Base-by-base conservation (phyloP, 225 moss, liverwort and hornwort genomes). In the Rhytidiadelphus loreus region DNA sequence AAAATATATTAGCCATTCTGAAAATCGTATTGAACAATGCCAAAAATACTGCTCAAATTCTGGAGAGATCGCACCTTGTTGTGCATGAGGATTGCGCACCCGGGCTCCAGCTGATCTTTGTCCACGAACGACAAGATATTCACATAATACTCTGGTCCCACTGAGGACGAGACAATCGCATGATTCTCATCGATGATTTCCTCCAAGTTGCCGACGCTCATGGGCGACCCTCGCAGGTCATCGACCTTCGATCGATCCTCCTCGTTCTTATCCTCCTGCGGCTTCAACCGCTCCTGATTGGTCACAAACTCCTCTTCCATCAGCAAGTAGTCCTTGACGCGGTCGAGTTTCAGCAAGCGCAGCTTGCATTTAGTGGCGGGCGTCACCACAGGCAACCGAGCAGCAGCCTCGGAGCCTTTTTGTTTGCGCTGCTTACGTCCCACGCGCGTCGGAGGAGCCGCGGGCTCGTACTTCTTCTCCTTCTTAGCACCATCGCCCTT, bases 261-360 rank as follows among this genome's bases (percentile, higher is more conserved):
- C 70, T 96, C 97, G 46, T 97, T 99, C 87, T 96, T 97, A 83
- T 99, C 98, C 89, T 99, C 98, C 95, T 99, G 98, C 17, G 97
- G 98, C 93, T 97, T 99, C 94, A 99, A 86, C 44, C 96, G 92
- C 93, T 97, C 98, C 89, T 99, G 97, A 73, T 97, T 97, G 3
- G 93, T 95, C 70, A 99, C 98, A 53, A 99, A 99, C 91, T 99
- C 98, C 93, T 99, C 98, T 88, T 99, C 97, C 97, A 99, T 99
- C 87, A 99, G 88, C 92, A 99, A 83, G 88, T 94, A 99, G 88
- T 99, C 98, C 90, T 99, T 97, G 46, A 97, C 95, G 23, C 98
- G 93, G 77, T 99, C 98, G 88, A 99, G 95, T 91, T 99, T 99
- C 89, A 98, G 92, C 90, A 98, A 85, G 55, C 98, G 93, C 78